Evolutionary conservation across 305 asterid species (phyloP).

Genomic region (Salvia sclarea): DNA sequence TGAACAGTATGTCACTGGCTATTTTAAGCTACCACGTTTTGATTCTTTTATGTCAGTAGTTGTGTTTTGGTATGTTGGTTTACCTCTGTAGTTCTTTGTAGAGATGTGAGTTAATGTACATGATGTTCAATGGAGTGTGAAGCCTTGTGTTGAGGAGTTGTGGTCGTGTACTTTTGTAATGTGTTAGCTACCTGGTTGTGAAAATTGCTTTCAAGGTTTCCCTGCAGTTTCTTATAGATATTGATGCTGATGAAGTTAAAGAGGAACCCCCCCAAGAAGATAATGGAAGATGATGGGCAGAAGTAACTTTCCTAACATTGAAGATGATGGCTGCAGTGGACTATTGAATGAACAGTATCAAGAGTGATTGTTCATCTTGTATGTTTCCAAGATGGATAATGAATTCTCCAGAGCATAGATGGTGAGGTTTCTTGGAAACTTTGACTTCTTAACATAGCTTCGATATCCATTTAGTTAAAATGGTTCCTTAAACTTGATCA

Average conservation of each 20-base stretch:
- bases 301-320: not conserved
- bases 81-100: not conserved
- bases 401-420: not conserved
- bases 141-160: not conserved
- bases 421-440: not conserved
- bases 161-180: not conserved
- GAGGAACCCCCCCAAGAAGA: not conserved
- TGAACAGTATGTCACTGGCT: not conserved
- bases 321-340: not conserved
- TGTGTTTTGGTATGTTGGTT: not conserved
- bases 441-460: not conserved
- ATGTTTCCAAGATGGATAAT: not conserved
- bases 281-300: not conserved
- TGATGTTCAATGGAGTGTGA: not conserved
- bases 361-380: not conserved
- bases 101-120: not conserved
- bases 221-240: not conserved
- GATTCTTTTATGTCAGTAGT: not conserved
- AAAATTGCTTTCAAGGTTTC: not conserved
- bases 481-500: not conserved
- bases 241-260: not conserved
- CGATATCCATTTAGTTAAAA: not conserved
- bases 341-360: not conserved
- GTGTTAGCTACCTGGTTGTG: not conserved
- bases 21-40: not conserved